These are phyloP conservation scores for Phialemonium atrogriseum DNA, from an alignment of 2,329 filamentous ascomycete genomes.

Conservation along the genomic window DNA sequence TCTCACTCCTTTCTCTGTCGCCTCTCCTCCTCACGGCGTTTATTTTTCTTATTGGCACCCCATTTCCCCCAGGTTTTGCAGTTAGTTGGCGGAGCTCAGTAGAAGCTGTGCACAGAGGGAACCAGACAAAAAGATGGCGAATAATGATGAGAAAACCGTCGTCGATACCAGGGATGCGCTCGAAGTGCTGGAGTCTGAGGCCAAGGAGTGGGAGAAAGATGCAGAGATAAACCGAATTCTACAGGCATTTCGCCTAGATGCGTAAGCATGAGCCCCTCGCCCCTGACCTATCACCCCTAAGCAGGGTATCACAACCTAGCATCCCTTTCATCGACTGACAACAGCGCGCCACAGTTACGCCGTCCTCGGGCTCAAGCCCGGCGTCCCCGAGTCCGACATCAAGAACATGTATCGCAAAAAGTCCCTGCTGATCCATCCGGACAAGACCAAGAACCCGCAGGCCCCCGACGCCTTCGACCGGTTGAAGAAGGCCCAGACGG, in stretches of 20 bases:
- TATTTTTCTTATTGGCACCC: no score
- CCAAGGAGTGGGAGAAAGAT: conserved; percentile 93
- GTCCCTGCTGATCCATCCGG: conserved; percentile 97
- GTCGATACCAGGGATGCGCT: conserved; percentile 52
- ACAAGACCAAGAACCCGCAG: conserved; percentile 86
- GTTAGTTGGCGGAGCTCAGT: no score
- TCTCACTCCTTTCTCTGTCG: no score
- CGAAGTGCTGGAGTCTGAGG: conserved; percentile 72
- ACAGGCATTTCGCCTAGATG: conserved; percentile 71
- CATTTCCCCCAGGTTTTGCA: no score
- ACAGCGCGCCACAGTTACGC: conserved; percentile 57
- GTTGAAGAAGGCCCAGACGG: conserved; percentile 86
- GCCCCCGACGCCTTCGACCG: conserved; percentile 96
- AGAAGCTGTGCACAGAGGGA: no score
- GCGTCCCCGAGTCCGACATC: conserved; percentile 92
- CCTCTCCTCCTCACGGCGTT: no score
- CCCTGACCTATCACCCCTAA: background rate
- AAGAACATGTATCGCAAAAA: conserved; percentile 92
- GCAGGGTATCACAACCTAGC: background rate
- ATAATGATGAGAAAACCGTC: conserved; percentile 46
- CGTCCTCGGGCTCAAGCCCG: conserved; percentile 89
- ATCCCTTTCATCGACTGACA: conserved; percentile 1
- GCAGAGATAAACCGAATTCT: conserved; percentile 92
- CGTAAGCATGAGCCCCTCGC: conserved; percentile 27
- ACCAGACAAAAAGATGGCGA: conserved; percentile 19